These are phyloP conservation scores for Aspergillus fumigatiaffinis DNA, from an alignment of 2,329 filamentous ascomycete species.

Conservation along the genomic window DNA sequence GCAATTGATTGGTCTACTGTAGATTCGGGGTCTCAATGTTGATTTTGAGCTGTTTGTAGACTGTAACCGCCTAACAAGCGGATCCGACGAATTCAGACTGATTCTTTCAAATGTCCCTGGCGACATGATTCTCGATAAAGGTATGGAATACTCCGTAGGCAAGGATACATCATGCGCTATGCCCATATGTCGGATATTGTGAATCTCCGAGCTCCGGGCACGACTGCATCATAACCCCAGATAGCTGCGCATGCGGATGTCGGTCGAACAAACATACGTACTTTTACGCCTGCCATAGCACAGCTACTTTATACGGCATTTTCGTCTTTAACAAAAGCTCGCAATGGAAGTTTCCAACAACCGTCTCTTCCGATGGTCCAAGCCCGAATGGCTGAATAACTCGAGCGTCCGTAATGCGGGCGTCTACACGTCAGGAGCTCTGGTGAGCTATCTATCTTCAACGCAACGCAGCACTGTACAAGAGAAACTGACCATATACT, in stretches of 20 bases:
- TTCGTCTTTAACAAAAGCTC: background rate
- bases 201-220: conserved; percentile 18
- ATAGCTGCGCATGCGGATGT: conserved; percentile 1
- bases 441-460: conserved; percentile 51
- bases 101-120: no score
- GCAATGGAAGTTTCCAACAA: conserved; percentile 46
- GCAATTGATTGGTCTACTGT: background rate
- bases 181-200: conserved; percentile 6
- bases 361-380: conserved; percentile 63
- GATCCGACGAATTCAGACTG: no score
- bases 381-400: conserved; percentile 65
- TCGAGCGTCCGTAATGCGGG: conserved; percentile 60
- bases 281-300: background rate
- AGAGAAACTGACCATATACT: background rate
- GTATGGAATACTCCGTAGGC: background rate
- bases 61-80: background rate
- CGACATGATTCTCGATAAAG: background rate
- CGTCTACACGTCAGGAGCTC: conserved; percentile 62
- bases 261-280: background rate
- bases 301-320: background rate
- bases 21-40: background rate
- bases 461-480: background rate
- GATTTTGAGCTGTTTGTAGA: background rate
- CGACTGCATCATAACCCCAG: conserved; percentile 15
- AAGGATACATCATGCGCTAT: background rate